phyloP scores from a whole-genome alignment of 805 yeast species.

The Yarrowia phangngaensis region DNA sequence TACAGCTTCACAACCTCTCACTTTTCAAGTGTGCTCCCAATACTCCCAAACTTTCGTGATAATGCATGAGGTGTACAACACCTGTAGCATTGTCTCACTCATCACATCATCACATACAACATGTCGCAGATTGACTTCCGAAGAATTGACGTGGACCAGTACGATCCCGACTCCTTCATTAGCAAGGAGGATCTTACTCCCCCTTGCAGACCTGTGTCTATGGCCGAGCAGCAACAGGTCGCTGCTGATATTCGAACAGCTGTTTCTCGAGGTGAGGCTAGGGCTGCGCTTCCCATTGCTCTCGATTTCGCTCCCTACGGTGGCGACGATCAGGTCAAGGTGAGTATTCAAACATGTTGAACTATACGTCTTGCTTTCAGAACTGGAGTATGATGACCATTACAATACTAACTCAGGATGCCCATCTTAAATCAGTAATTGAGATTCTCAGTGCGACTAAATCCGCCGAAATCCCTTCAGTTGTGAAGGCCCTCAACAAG shows the following conservation, averaged over 20 bases:
- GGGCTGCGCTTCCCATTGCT: slow-evolving; percentile 59
- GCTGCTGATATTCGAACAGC: slow-evolving; percentile 57
- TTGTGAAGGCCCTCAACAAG: slow-evolving; percentile 55
- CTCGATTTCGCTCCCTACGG: slow-evolving; percentile 81
- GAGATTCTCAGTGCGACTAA: slow-evolving; percentile 67
- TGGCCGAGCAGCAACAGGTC: slow-evolving; percentile 53
- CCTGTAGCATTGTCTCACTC: slow-evolving; percentile 6
- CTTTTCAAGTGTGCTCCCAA: not conserved
- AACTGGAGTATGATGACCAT: not conserved
- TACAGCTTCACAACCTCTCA: not conserved
- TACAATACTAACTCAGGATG: slow-evolving; percentile 37
- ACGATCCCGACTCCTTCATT: slow-evolving; percentile 71
- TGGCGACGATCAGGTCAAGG: slow-evolving; percentile 57
- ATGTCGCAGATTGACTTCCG: slow-evolving; percentile 42
- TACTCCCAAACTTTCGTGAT: not conserved
- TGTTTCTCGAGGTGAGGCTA: slow-evolving; percentile 67
- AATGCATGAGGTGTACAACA: slow-evolving; percentile 21
- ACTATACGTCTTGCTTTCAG: not conserved
- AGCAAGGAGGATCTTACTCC: slow-evolving; percentile 60
- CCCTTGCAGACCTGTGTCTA: slow-evolving; percentile 50
- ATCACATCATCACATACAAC: slow-evolving; percentile 14
- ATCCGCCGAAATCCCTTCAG: slow-evolving; percentile 59
- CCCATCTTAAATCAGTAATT: slow-evolving; percentile 55
- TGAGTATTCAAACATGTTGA: too few relatives aligned
- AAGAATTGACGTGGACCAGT: slow-evolving; percentile 88